Evolutionary conservation across 768 basidiomycete species (phyloP).

Genomic region (Clitopilus hobsonii): DNA sequence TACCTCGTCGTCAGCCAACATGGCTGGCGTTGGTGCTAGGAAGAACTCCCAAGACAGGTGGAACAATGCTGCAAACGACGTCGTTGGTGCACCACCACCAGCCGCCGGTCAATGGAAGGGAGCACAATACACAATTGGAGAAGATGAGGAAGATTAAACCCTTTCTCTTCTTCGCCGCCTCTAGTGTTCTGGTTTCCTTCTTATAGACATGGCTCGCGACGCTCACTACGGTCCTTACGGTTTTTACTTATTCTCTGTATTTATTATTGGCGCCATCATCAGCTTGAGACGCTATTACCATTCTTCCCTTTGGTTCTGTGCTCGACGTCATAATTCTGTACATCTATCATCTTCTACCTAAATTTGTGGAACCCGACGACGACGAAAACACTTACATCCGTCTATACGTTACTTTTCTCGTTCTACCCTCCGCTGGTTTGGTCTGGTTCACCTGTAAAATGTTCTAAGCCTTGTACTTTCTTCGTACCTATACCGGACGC

Average conservation of each 20-base stretch:
- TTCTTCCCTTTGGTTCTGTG: background rate
- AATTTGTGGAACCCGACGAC: background rate
- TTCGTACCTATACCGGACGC: background rate
- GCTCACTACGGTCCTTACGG: background rate
- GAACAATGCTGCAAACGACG: constrained; percentile 5
- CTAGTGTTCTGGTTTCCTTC: background rate
- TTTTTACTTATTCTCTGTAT: background rate
- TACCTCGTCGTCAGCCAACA: background rate
- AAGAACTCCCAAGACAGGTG: background rate
- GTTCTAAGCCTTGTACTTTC: background rate
- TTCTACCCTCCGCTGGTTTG: background rate
- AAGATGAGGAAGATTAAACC: constrained; percentile 20
- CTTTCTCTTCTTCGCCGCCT: background rate
- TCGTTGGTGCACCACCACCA: constrained; percentile 1
- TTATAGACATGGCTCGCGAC: background rate
- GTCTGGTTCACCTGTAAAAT: background rate
- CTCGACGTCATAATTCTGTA: background rate
- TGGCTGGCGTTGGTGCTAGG: constrained; percentile 8
- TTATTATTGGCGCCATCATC: background rate
- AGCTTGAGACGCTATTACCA: background rate
- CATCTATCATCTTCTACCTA: background rate
- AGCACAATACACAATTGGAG: constrained; percentile 26
- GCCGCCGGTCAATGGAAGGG: constrained; percentile 16
- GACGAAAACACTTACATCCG: background rate
- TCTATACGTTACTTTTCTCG: background rate